These are phyloP conservation scores for Alternaria burnsii DNA, from an alignment of 2,329 filamentous ascomycete species.

Conservation along the genomic window DNA sequence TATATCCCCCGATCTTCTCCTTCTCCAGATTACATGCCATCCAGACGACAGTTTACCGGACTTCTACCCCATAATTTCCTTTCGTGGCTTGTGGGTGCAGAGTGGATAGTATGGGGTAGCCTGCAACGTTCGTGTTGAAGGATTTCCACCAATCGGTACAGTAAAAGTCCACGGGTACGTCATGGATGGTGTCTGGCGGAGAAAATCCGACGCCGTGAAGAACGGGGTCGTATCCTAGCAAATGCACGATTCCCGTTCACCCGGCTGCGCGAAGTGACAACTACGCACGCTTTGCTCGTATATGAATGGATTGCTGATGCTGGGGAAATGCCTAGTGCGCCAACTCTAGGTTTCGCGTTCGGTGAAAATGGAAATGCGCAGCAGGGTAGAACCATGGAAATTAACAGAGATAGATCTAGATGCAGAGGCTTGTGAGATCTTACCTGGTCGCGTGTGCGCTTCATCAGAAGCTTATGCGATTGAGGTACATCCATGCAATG, in stretches of 20 bases:
- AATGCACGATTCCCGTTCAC: neutral
- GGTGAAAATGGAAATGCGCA: neutral
- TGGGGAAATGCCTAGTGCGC: neutral
- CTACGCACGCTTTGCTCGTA: neutral
- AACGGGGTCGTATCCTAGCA: neutral
- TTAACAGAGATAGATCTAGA: neutral
- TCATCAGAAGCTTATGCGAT: neutral
- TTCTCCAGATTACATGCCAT: neutral
- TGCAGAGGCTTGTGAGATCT: neutral
- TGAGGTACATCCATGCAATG: neutral
- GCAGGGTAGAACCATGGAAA: neutral
- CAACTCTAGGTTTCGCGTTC: neutral
- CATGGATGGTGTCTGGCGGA: constrained; percentile 1
- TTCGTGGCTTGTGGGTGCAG: neutral
- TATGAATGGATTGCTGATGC: neutral
- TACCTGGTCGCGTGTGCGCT: neutral
- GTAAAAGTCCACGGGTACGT: neutral
- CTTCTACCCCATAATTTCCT: neutral
- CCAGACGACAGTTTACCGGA: neutral
- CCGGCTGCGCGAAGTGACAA: neutral
- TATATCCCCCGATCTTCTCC: neutral
- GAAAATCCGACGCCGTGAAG: neutral
- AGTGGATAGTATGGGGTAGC: neutral
- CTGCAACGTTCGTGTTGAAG: neutral
- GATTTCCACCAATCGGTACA: constrained; percentile 20